phyloP scores from a whole-genome alignment of 495 filamentous ascomycete genomes.

The Xylaria cubensis region DNA sequence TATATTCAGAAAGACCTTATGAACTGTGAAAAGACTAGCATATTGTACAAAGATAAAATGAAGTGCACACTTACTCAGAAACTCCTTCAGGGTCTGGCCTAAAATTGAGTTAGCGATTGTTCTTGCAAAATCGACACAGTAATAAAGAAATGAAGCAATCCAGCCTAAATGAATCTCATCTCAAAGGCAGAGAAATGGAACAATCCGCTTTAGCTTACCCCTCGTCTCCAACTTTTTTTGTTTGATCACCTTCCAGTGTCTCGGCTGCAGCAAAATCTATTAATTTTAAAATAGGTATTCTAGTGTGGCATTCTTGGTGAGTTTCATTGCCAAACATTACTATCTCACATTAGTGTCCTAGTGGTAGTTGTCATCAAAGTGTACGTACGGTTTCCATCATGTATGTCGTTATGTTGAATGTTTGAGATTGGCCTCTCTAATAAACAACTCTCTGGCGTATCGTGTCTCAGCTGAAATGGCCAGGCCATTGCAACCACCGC shows the following conservation, averaged over 20 bases:
- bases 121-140: not conserved
- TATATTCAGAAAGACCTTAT: not conserved
- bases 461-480: not conserved
- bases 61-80: not conserved
- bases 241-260: not conserved
- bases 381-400: not conserved
- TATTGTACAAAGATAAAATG: not conserved
- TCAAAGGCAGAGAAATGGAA: not conserved
- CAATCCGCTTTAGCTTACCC: not conserved
- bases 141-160: not conserved
- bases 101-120: not conserved
- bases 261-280: constrained; percentile 8
- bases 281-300: not conserved
- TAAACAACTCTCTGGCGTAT: not conserved
- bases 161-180: not conserved
- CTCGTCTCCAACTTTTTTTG: not conserved
- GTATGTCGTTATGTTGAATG: constrained; percentile 3
- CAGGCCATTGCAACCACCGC: not conserved
- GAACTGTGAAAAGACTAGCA: not conserved
- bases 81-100: not conserved
- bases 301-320: not conserved
- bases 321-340: not conserved
- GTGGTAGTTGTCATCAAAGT: not conserved
- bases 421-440: not conserved
- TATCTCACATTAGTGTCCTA: not conserved